Conservation (phyloP, 805 yeast species). For the Millerozyma acaciae region DNA sequence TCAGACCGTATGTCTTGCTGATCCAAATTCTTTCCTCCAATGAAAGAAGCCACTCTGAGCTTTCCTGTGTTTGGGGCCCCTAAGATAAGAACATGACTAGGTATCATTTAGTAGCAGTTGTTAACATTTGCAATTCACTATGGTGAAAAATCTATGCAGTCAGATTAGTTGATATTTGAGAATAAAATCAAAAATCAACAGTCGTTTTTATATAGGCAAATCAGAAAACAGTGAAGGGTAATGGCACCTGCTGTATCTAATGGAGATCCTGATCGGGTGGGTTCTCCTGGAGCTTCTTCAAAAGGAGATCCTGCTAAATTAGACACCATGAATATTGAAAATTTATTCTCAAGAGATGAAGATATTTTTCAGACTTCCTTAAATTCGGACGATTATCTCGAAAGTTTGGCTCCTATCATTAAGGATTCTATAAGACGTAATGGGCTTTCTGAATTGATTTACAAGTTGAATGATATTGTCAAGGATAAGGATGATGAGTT, state of each 20-base stretch:
- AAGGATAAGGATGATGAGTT: slow-evolving; percentile 59
- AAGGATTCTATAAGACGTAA: slow-evolving; percentile 55
- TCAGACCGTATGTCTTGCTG: slow-evolving; percentile 28
- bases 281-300: slow-evolving; percentile 1
- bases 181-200: too few species aligned
- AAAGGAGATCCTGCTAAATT: slow-evolving; percentile 6
- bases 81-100: slow-evolving; percentile 42
- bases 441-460: slow-evolving; percentile 53
- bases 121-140: too few species aligned
- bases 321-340: slow-evolving; percentile 32
- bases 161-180: too few species aligned
- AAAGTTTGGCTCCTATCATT: slow-evolving; percentile 74
- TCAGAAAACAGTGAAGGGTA: background rate
- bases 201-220: too few species aligned
- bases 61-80: slow-evolving; percentile 45
- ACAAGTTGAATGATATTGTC: slow-evolving; percentile 54
- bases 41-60: slow-evolving; percentile 21
- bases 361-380: slow-evolving; percentile 45
- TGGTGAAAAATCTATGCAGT: too few species aligned
- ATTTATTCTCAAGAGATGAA: slow-evolving; percentile 36
- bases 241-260: slow-evolving; percentile 10
- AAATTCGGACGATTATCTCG: slow-evolving; percentile 66
- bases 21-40: slow-evolving; percentile 26
- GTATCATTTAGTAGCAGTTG: slow-evolving; percentile 14
- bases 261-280: slow-evolving; percentile 4